Evolutionary conservation across 768 basidiomycete genomes (phyloP).

Genomic region (Serendipita vermifera): DNA sequence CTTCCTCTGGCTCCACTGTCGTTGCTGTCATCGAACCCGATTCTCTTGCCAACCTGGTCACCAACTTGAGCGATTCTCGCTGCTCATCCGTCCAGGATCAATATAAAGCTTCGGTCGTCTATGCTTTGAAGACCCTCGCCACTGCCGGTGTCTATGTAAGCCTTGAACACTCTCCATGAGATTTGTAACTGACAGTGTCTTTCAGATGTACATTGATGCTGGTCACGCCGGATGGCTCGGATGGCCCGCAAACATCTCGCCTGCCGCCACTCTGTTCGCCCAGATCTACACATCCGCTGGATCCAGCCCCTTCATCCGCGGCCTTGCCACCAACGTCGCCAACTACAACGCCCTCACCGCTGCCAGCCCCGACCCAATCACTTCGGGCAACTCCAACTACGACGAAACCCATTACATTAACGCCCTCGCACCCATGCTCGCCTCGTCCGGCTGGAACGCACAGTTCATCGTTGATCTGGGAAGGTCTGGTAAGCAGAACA

Average conservation of each 20-base stretch:
- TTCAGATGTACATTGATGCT: slow-evolving; percentile 23
- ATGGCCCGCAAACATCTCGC: slow-evolving; percentile 49
- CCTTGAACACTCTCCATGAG: slow-evolving; percentile 51
- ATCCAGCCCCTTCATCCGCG: slow-evolving; percentile 44
- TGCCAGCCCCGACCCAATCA: slow-evolving; percentile 43
- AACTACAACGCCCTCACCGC: slow-evolving; percentile 31
- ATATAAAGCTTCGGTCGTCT: slow-evolving; percentile 23
- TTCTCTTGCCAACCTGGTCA: slow-evolving; percentile 55
- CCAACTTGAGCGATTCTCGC: slow-evolving; percentile 41
- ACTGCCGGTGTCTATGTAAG: slow-evolving; percentile 39
- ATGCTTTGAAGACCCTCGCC: slow-evolving; percentile 27
- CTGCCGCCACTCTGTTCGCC: slow-evolving; percentile 44
- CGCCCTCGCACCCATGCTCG: slow-evolving; percentile 37
- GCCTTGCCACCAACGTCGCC: slow-evolving; percentile 41
- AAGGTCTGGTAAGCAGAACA: slow-evolving; percentile 48
- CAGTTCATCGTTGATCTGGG: slow-evolving; percentile 58
- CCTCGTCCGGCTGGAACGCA: slow-evolving; percentile 36
- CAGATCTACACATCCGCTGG: slow-evolving; percentile 39
- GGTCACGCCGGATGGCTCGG: slow-evolving; percentile 43
- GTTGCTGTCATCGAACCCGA: slow-evolving; percentile 57
- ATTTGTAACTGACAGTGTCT: slow-evolving; percentile 32
- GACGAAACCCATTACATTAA: slow-evolving; percentile 50
- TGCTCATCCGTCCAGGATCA: slow-evolving; percentile 1
- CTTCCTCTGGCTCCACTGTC: slow-evolving; percentile 47
- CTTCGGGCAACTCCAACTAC: slow-evolving; percentile 45